Conservation (phyloP, 2,329 filamentous ascomycete genomes). For the Fragosphaeria purpurea region DNA sequence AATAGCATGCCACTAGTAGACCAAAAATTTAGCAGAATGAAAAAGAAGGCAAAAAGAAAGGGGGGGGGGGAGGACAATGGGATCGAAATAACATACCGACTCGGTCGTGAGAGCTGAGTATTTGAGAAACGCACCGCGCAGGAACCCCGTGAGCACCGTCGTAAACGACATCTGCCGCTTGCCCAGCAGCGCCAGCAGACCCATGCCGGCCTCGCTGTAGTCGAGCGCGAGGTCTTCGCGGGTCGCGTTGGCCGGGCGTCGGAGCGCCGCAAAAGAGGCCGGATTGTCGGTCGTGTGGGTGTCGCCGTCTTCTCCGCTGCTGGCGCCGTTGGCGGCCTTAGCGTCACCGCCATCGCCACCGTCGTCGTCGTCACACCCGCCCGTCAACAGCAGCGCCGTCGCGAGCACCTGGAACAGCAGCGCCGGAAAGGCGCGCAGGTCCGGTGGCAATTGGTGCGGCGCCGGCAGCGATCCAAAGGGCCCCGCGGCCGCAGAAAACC, state of each 20-base stretch:
- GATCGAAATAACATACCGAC: constrained; percentile 27
- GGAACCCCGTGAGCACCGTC: constrained; percentile 47
- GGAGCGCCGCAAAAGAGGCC: constrained; percentile 42
- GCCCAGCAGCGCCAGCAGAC: constrained; percentile 43
- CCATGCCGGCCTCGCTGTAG: constrained; percentile 48
- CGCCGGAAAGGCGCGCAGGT: constrained; percentile 48
- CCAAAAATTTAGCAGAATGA: neutral
- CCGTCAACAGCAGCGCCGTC: constrained; percentile 40
- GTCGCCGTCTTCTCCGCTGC: constrained; percentile 24
- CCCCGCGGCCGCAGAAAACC: constrained; percentile 18
- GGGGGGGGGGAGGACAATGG: neutral
- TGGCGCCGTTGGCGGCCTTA: constrained; percentile 25
- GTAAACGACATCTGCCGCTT: constrained; percentile 46
- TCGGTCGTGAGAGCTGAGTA: constrained; percentile 50
- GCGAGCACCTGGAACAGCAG: constrained; percentile 50
- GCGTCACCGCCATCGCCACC: constrained; percentile 16
- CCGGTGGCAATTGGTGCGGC: constrained; percentile 38
- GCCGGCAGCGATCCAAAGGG: constrained; percentile 41
- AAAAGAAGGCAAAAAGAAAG: neutral
- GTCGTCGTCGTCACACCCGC: constrained; percentile 23
- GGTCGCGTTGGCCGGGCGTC: constrained; percentile 48
- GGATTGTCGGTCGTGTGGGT: constrained; percentile 27
- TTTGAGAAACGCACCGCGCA: constrained; percentile 47
- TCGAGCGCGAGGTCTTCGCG: constrained; percentile 51
- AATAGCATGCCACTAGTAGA: constrained; percentile 42